Percentiles rank a stretch among this genome's conserved stretches.
Conservation (phyloP, 495 filamentous ascomycete species). For the Tuber microsphaerosporum region DNA sequence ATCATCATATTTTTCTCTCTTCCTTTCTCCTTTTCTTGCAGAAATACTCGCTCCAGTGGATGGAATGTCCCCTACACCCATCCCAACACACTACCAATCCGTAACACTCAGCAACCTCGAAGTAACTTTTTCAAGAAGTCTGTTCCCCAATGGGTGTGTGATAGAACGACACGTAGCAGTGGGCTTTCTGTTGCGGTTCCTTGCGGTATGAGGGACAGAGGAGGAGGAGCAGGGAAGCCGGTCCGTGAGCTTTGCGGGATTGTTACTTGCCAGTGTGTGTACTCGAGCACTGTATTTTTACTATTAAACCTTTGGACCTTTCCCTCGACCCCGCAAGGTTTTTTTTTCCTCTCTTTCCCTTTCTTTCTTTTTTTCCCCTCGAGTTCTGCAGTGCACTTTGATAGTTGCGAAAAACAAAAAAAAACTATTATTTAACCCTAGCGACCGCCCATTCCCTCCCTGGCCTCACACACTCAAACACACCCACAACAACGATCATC, state of each 20-base stretch:
- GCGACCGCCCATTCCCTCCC: not conserved
- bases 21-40: not conserved
- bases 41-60: slow-evolving; percentile 3
- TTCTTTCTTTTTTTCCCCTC: not conserved
- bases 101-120: not conserved
- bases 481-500: not conserved
- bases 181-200: not conserved
- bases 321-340: not conserved
- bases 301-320: slow-evolving; percentile 4
- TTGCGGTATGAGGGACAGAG: not conserved
- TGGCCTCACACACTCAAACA: not conserved
- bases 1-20: not conserved
- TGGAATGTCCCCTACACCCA: slow-evolving; percentile 3
- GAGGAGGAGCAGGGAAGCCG: not conserved
- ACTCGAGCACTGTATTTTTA: not conserved
- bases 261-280: not conserved
- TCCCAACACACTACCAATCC: not conserved
- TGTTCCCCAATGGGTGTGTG: slow-evolving; percentile 3
- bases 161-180: not conserved
- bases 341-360: not conserved
- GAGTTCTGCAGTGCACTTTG: not conserved
- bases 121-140: not conserved
- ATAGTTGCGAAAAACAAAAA: not conserved
- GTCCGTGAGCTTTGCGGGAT: not conserved
- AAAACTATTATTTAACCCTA: not conserved